Conservation (phyloP, 2,329 filamentous ascomycete species). For the Paecilomyces fulvus region DNA sequence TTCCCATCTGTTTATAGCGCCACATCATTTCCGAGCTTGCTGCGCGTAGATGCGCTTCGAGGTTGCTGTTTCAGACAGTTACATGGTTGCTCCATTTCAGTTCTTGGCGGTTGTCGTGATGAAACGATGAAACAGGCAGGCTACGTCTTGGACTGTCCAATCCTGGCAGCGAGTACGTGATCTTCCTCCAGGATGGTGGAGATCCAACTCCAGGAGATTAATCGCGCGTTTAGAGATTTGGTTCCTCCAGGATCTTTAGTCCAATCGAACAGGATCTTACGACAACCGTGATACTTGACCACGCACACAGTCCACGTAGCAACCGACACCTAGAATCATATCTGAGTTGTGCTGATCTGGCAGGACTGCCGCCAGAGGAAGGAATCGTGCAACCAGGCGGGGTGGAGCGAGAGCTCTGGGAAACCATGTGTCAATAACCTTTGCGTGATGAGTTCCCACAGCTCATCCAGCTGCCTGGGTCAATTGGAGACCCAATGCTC, state of each 20-base stretch:
- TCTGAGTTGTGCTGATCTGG: neutral
- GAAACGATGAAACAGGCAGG: neutral
- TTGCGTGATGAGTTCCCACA: neutral
- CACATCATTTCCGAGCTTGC: neutral
- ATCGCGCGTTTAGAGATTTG: neutral
- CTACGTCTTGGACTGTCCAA: neutral
- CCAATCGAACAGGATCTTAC: neutral
- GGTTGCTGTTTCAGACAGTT: neutral
- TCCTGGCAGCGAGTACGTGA: neutral
- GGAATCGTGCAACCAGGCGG: neutral
- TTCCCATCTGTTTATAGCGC: neutral
- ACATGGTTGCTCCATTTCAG: neutral
- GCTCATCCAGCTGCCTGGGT: neutral
- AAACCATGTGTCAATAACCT: neutral
- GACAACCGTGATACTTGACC: neutral
- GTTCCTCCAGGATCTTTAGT: neutral
- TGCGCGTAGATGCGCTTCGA: neutral
- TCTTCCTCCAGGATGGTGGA: neutral
- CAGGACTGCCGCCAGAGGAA: neutral
- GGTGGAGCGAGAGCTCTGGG: neutral
- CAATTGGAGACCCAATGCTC: neutral
- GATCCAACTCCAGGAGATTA: neutral
- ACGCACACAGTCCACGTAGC: neutral
- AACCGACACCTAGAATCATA: neutral
- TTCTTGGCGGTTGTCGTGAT: neutral